These are phyloP conservation scores for Entomophthora muscae DNA, from an alignment of 371 early-diverging fungal species.

Conservation along the genomic window DNA sequence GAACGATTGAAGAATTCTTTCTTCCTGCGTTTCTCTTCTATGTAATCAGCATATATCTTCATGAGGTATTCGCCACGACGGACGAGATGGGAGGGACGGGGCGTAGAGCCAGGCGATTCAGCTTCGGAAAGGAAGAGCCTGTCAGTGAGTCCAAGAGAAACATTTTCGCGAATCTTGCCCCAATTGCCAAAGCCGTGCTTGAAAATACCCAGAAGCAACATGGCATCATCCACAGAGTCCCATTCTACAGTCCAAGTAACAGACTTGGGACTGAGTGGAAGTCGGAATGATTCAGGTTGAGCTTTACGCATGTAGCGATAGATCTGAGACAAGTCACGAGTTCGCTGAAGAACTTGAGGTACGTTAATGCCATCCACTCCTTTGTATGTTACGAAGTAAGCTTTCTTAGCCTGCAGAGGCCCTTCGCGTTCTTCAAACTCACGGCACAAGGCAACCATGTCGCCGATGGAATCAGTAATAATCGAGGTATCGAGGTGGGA, in stretches of 20 bases:
- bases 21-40: slow-evolving; percentile 9
- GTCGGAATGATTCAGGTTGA: slow-evolving; percentile 29
- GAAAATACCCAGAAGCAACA: slow-evolving; percentile 85
- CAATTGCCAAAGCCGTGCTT: slow-evolving; percentile 89
- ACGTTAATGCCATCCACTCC: slow-evolving; percentile 75
- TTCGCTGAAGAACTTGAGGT: slow-evolving; percentile 42
- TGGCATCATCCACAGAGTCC: slow-evolving; percentile 88
- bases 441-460: slow-evolving; percentile 53
- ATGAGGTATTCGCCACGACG: slow-evolving; percentile 83
- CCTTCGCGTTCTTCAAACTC: slow-evolving; percentile 32
- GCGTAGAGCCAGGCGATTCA: slow-evolving; percentile 15
- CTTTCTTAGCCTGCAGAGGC: slow-evolving; percentile 48
- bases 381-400: slow-evolving; percentile 54
- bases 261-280: slow-evolving; percentile 51
- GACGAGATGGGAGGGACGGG: slow-evolving; percentile 19
- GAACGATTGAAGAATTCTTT: not conserved
- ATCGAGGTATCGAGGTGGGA: slow-evolving; percentile 41
- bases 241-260: slow-evolving; percentile 75
- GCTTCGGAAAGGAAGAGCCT: slow-evolving; percentile 37
- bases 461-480: slow-evolving; percentile 30
- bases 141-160: slow-evolving; percentile 43
- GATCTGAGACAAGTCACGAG: slow-evolving; percentile 26
- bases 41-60: slow-evolving; percentile 41
- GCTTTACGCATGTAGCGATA: slow-evolving; percentile 14
- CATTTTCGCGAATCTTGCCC: slow-evolving; percentile 68